A percentile compares a stretch with the other conserved stretches of the same genome.
These are phyloP conservation scores for Kalmusia sp. DNA, from an alignment of 2,329 filamentous ascomycete genomes.

Conservation along the genomic window DNA sequence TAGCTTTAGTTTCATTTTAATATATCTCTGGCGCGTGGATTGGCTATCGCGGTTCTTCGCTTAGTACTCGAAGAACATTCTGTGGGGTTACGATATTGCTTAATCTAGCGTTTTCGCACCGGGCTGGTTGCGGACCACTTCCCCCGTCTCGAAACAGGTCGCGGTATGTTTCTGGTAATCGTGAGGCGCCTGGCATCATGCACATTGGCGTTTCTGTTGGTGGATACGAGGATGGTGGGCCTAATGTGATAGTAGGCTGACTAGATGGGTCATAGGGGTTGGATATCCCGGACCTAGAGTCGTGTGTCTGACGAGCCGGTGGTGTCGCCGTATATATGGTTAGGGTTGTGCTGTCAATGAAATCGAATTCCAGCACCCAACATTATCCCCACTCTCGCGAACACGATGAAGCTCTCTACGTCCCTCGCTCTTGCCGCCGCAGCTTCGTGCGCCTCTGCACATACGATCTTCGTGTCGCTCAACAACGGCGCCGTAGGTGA, in stretches of 20 bases:
- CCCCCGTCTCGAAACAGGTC: slow-evolving; percentile 21
- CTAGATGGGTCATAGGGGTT: not conserved
- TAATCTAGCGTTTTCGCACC: slow-evolving; percentile 30
- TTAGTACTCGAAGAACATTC: slow-evolving; percentile 27
- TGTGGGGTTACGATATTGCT: slow-evolving; percentile 31
- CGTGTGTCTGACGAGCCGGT: not conserved
- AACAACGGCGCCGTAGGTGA: slow-evolving; percentile 57
- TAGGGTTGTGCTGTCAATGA: not conserved
- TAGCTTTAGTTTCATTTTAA: slow-evolving; percentile 3
- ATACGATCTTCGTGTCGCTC: slow-evolving; percentile 60
- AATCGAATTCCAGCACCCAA: not conserved
- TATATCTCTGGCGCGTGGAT: slow-evolving; percentile 23
- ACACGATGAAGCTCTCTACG: slow-evolving; percentile 37
- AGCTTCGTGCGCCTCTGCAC: slow-evolving; percentile 50
- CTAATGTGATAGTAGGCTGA: not conserved
- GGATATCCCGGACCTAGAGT: not conserved
- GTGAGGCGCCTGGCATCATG: slow-evolving; percentile 17
- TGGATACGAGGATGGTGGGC: slow-evolving; percentile 17
- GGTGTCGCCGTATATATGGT: not conserved
- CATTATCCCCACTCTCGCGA: not conserved
- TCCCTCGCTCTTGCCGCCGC: slow-evolving; percentile 32
- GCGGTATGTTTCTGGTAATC: not conserved
- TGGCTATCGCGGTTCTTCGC: slow-evolving; percentile 27
- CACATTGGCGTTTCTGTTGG: slow-evolving; percentile 20
- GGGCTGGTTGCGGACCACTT: slow-evolving; percentile 15